Evolutionary conservation across 345 rosid species (phyloP), one percentile per base, ranked within the genome.

Genomic region (Euphorbia pulcherrima): DNA sequence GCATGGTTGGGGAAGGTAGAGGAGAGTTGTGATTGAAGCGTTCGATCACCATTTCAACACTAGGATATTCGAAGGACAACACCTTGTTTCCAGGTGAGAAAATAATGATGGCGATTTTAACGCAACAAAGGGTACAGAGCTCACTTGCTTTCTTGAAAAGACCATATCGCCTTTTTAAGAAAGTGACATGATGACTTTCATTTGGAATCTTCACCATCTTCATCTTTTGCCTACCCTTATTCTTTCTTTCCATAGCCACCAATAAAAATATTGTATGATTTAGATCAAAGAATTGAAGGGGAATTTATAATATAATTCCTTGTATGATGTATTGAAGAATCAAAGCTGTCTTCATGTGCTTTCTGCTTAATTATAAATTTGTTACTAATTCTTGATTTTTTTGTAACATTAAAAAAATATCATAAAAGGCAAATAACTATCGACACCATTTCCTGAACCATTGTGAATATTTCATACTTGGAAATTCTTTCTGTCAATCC

Each of bases 61-160:
- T 7, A 7, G 77, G 77, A 27, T 74, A 69, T 28, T 73, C 77
- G 9, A 67, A 74, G 50, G 77, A 74, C 53, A 74, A 74, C 13
- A 46, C 77, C 41, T 74, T 74, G 30, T 74, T 68, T 2, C 77
- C 73, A 0, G 77, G 77, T 0, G 77, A 74, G 26, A 74, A 74
- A 4, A 74, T 73, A 2, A 74, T 18, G 40, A 74, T 68, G 16
- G 64, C 69, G 10, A 74, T 28, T 64, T 74, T 69, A 3, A 62
- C 77, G 21, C 77, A 73, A 26, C 73, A 68, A 27, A 74, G 77
- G 0, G 77, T 74, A 39, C 57, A 74, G 13, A 74, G 69, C 60
- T 74, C 77, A 41, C 77, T 68, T 0, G 77, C 77, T 27, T 74
- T 74, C 65, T 68, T 74, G 65, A 74, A 74, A 24, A 74, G 69